Evolutionary conservation across 257 asterid genomes (phyloP), one percentile per base, ranked within the genome.

Genomic region (Forsythia suspensa): DNA sequence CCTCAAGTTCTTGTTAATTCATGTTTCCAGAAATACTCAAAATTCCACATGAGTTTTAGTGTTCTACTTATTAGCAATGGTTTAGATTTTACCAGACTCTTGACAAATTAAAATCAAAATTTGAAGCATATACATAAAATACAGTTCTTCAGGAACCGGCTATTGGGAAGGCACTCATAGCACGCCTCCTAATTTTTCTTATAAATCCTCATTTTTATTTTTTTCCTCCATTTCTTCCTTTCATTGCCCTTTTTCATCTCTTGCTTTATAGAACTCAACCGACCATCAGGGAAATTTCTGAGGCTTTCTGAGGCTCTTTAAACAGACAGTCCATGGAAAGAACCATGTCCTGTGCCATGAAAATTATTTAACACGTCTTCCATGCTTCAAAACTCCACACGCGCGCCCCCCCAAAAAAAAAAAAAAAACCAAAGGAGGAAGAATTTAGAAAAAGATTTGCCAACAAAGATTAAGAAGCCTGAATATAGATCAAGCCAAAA

Each of bases 401-500:
- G 0, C 63, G 0, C 51, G 29, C 4, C n/a, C 15, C 13, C 34
- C 12, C 4, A 10, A 38, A 39, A 7, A 41, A 41, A 41, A 41
- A 41, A 41, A 41, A 42, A 42, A 42, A 8, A 8, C 1, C 61
- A 18, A 42, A 36, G 38, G 29, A 18, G 9, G 4, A 4, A 55
- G 29, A 18, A n/a, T 21, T 41, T 68, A 42, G 52, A 73, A 46
- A 69, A 18, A 57, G 66, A 44, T 57, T 38, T 15, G 43, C 63
- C 15, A 55, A 24, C 63, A 48, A 6, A 80, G 68, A 37, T 5
- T 44, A 67, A 52, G 73, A 73, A 68, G 67, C 52, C 63, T 21
- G 78, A 77, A 75, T 43, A 40, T 24, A 66, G 57, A 71, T 63
- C 72, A 80, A 72, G 77, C 52, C 46, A 70, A 78, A 59, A 75